Percentiles rank a stretch among this genome's conserved stretches.
Evolutionary conservation across 2,329 filamentous ascomycete genomes (phyloP).

Genomic region (Lasiodiplodia citricola): DNA sequence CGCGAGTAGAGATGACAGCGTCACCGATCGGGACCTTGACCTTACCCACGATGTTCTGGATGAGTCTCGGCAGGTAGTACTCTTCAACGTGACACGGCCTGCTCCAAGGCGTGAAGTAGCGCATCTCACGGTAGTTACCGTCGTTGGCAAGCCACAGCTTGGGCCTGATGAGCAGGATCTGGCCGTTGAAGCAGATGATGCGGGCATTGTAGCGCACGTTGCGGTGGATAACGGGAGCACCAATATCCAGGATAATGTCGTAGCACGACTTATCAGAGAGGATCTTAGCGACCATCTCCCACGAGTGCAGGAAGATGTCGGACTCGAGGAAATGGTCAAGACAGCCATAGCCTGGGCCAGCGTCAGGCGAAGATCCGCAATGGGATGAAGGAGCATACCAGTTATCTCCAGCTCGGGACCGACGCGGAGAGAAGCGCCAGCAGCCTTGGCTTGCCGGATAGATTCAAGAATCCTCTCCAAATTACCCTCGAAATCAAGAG

Average conservation of each 20-base stretch:
- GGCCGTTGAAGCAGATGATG: slow-evolving; percentile 67
- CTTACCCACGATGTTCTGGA: slow-evolving; percentile 62
- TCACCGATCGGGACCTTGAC: slow-evolving; percentile 70
- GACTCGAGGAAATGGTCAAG: slow-evolving; percentile 66
- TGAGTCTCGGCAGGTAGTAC: slow-evolving; percentile 66
- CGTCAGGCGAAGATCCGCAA: slow-evolving; percentile 20
- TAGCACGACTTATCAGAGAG: slow-evolving; percentile 64
- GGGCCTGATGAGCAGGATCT: slow-evolving; percentile 73
- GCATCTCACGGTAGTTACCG: slow-evolving; percentile 59
- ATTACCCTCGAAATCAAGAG: slow-evolving; percentile 70
- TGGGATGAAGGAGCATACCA: slow-evolving; percentile 7
- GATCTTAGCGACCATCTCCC: slow-evolving; percentile 67
- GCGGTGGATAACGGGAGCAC: slow-evolving; percentile 64
- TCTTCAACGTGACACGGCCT: slow-evolving; percentile 65
- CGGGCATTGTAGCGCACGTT: slow-evolving; percentile 68
- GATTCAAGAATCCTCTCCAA: slow-evolving; percentile 66
- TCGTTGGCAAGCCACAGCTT: slow-evolving; percentile 76
- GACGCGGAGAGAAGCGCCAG: slow-evolving; percentile 66
- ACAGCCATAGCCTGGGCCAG: slow-evolving; percentile 62
- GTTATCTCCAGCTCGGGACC: slow-evolving; percentile 59
- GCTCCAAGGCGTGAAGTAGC: slow-evolving; percentile 47
- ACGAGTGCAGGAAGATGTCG: slow-evolving; percentile 45
- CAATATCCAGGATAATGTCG: slow-evolving; percentile 65
- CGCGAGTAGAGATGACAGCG: slow-evolving; percentile 64
- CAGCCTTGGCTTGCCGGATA: slow-evolving; percentile 64